Base-by-base conservation (phyloP, 768 basidiomycete species). In the Cystofilobasidium capitatum region DNA sequence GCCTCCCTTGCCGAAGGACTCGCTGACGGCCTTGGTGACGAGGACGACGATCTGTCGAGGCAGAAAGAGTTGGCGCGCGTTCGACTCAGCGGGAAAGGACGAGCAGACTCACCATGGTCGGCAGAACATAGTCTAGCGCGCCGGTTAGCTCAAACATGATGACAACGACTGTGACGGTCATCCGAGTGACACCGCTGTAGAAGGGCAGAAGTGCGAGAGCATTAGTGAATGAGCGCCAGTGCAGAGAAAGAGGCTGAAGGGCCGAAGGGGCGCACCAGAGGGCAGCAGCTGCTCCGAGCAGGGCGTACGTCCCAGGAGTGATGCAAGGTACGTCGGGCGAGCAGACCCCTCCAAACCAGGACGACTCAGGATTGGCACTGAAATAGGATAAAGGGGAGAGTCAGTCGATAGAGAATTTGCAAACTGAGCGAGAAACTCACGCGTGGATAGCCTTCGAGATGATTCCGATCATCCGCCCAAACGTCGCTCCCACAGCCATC, bases 141-240 rank as follows among this genome's bases (percentile, higher is more conserved):
- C 96, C 96, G 4, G 96, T 99, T 24, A 99, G 81, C 74, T 98
- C 94, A 76, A 97, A 98, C 92, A 99, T 98, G 77, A 99, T 93
- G 40, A 98, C 96, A 10, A 98, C 96, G 7, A 99, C 92, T 0
- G 93, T 91, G 33, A 98, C 91, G 0, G 96, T 99, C 66, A 98
- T 89, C 72, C 93, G 84, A 83, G 97, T 99, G 62, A 98, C 86
- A 39, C 96, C 94, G 64, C 96, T 94, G 73, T 39, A 0, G 20
- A 20, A 63, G 62, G 37, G 51, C 26, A n/a, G n/a, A 6, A 0
- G 26, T 3, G 9, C 36, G 26, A 9, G 29, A 3, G 22, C n/a
- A 55, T 44, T 37, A 20, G 33, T 12, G 24, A 8, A 14, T 24
- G 33, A 20, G 61, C 0, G 35, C 14, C 20, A 33, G 8, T 45